Base-by-base conservation (phyloP, 305 asterid species). In the Ruellia speciosa region DNA sequence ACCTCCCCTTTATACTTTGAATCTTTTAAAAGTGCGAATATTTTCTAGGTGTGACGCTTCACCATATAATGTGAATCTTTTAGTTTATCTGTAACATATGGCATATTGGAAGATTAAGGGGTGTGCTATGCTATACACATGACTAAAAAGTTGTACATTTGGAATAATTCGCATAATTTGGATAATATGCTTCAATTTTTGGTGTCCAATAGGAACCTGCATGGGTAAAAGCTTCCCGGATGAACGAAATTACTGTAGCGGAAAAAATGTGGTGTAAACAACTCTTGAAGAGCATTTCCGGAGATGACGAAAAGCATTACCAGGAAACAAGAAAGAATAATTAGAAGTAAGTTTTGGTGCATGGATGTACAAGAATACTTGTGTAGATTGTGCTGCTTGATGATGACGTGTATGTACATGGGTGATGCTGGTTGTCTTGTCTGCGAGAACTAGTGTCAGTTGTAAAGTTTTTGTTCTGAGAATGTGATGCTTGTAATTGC, bases 161-260 rank as follows among this genome's bases (percentile, higher is more conserved):
- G 31, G 31, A 24, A 24, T 14, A 6, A 3, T 16, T 2, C 31
- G 4, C 2, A 24, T 24, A 52, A 41, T 20, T 47, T 16, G 3
- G 15, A 20, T 40, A 20, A 50, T 62, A 9, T 34, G n/a, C 18
- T 64, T 11, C 40, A 47, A 16, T 45, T 70, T n/a, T 46, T 43
- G 55, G 31, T 47, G 53, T 58, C 58, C 15, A 24, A 52, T 70
- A 87, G 98, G 98, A 90, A 69, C 98, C 98, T 0, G 92, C 84
- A 33, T 87, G 96, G 96, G 96, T 90, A n/a, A 81, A 70, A 72
- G 95, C 95, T 28, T 77, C 77, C 31, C 83, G 96, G 39, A 75
- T 74, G 88, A 79, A 83, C 67, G 82, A 86, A 39, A 93, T 83
- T 3, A 81, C 84, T 64, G 93, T 83, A 60, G 95, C 89, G 2